These are phyloP conservation scores for Thozetella sp. DNA, from an alignment of 495 filamentous ascomycete genomes.

Conservation along the genomic window DNA sequence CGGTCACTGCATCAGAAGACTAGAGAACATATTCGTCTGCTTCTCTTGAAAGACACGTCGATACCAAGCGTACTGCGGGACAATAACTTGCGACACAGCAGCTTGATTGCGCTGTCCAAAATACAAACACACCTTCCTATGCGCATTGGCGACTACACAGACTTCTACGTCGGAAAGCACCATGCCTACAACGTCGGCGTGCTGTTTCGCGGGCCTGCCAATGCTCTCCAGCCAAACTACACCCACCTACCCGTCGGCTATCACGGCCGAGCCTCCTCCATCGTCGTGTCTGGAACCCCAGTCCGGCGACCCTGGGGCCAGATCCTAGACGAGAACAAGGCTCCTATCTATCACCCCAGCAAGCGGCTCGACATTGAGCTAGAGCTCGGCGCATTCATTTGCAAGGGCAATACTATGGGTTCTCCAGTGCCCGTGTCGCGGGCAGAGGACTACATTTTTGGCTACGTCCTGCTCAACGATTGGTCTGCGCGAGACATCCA, in stretches of 20 bases:
- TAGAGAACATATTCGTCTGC: conserved; percentile 68
- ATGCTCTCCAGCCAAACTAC: conserved; percentile 84
- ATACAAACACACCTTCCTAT: conserved; percentile 77
- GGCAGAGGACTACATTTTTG: conserved; percentile 77
- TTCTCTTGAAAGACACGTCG: conserved; percentile 58
- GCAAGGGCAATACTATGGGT: conserved; percentile 64
- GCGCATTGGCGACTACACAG: conserved; percentile 85
- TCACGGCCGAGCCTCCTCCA: conserved; percentile 73
- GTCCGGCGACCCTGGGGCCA: conserved; percentile 76
- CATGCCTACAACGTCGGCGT: conserved; percentile 77
- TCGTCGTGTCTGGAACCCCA: conserved; percentile 74
- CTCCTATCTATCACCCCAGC: conserved; percentile 60
- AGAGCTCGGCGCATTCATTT: conserved; percentile 78
- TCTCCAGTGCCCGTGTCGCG: conserved; percentile 55
- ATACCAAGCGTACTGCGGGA: conserved; percentile 23
- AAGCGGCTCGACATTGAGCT: conserved; percentile 77
- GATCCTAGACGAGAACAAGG: conserved; percentile 60
- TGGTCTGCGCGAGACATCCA: conserved; percentile 89
- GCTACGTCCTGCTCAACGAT: conserved; percentile 84
- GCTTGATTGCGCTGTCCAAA: conserved; percentile 49
- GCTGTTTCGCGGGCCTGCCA: conserved; percentile 73
- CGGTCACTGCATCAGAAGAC: conserved; percentile 67
- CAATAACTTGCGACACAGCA: conserved; percentile 21
- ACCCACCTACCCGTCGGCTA: conserved; percentile 83
- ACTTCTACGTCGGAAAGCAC: conserved; percentile 83